Percentiles rank a stretch among this genome's conserved stretches.
Conservation (phyloP, 768 basidiomycete genomes). For the Boletus rubroflammeus region DNA sequence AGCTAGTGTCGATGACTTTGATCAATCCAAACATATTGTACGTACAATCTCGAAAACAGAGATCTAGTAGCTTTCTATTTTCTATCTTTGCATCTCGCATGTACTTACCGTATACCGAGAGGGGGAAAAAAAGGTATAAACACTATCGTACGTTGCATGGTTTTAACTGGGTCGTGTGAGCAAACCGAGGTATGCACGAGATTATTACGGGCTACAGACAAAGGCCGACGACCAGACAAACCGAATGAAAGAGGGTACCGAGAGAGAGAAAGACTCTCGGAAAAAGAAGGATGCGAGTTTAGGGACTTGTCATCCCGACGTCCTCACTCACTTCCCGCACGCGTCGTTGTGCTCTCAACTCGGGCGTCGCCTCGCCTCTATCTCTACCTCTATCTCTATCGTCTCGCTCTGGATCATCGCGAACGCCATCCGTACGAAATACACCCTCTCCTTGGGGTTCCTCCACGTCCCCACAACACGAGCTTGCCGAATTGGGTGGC, state of each 20-base stretch:
- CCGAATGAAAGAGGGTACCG: not conserved
- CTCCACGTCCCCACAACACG: constrained; percentile 37
- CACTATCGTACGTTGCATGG: constrained; percentile 25
- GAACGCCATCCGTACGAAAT: constrained; percentile 18
- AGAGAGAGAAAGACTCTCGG: too few relatives aligned
- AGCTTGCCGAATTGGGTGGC: constrained; percentile 40
- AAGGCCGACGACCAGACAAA: constrained; percentile 11
- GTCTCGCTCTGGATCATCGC: constrained; percentile 15
- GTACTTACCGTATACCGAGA: too few relatives aligned
- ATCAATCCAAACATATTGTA: too few relatives aligned
- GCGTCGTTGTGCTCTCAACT: constrained; percentile 29
- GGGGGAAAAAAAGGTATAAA: constrained; percentile 31
- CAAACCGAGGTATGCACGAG: constrained; percentile 24
- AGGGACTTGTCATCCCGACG: constrained; percentile 31
- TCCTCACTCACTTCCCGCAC: constrained; percentile 31
- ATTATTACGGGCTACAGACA: constrained; percentile 25
- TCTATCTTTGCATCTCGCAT: not conserved
- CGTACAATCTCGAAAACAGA: not conserved
- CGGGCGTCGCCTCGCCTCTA: constrained; percentile 32
- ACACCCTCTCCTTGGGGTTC: constrained; percentile 32
- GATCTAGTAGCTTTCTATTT: constrained; percentile 12
- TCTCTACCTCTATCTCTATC: constrained; percentile 27
- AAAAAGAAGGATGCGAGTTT: not conserved
- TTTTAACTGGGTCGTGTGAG: constrained; percentile 11
- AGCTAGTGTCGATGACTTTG: too few relatives aligned